A percentile compares a stretch with the other conserved stretches of the same genome.
phyloP scores from a whole-genome alignment of 1,139 yeast species.

The Saccharomyces pastorianus region DNA sequence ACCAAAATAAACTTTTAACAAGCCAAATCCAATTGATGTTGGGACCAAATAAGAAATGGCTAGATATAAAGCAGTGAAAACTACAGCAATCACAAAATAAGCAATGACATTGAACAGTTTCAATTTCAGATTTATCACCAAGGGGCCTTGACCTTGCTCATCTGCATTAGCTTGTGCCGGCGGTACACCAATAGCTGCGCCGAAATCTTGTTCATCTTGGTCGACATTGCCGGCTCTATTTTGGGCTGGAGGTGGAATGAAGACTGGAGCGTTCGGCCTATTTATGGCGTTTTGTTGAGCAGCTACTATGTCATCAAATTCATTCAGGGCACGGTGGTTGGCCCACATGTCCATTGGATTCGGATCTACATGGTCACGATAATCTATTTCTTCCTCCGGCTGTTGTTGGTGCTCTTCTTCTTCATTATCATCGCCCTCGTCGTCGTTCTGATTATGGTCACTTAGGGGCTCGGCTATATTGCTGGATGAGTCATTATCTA shows the following conservation, averaged over 20 bases:
- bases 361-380: constrained; percentile 9
- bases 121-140: constrained; percentile 22
- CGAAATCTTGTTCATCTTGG: constrained; percentile 2
- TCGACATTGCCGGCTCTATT: constrained; percentile 1
- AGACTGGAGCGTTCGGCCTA: constrained; percentile 4
- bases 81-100: constrained; percentile 34
- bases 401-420: constrained; percentile 14
- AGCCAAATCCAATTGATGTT: constrained; percentile 39
- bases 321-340: constrained; percentile 16
- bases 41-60: constrained; percentile 48
- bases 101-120: constrained; percentile 18
- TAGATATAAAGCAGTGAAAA: constrained; percentile 39
- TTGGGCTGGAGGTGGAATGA: constrained; percentile 3
- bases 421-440: constrained; percentile 4
- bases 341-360: constrained; percentile 9
- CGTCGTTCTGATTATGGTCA: neutral
- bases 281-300: constrained; percentile 5
- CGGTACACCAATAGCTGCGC: neutral
- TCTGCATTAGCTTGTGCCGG: constrained; percentile 9
- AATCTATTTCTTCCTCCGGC: constrained; percentile 10
- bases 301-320: constrained; percentile 18
- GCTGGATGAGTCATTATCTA: neutral
- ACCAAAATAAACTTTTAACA: constrained; percentile 15
- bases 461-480: neutral
- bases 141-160: constrained; percentile 19